A percentile compares a stretch with the other conserved stretches of the same genome.
Conservation (phyloP, 306 rosid genomes). For the Hylodesmum podocarpum region DNA sequence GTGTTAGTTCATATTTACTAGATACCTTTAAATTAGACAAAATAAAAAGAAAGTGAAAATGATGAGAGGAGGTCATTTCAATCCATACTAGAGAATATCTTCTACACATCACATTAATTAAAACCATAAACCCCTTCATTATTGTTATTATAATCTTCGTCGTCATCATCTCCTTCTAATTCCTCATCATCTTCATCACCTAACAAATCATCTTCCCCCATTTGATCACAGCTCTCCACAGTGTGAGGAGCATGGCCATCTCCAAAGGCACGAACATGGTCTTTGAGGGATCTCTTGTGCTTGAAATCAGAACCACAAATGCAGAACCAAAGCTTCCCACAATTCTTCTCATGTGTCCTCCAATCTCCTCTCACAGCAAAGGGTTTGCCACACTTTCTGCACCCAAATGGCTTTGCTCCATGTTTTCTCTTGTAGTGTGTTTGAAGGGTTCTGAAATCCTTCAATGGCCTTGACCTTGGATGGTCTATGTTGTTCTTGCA, state of each 20-base stretch:
- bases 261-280: constrained; percentile 85
- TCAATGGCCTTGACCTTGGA: constrained; percentile 82
- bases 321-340: constrained; percentile 96
- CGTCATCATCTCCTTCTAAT: neutral
- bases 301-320: constrained; percentile 94
- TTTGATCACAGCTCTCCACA: constrained; percentile 47
- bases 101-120: neutral
- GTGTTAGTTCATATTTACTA: neutral
- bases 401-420: constrained; percentile 82
- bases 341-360: constrained; percentile 96
- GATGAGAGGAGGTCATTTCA: neutral
- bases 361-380: constrained; percentile 94
- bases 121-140: constrained; percentile 31
- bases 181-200: constrained; percentile 43
- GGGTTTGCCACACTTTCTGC: constrained; percentile 80
- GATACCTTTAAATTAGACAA: neutral
- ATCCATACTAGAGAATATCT: neutral
- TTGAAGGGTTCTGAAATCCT: constrained; percentile 89
- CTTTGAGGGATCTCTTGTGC: constrained; percentile 91
- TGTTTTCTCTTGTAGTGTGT: constrained; percentile 95
- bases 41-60: neutral
- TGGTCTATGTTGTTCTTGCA: constrained; percentile 85
- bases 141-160: constrained; percentile 10
- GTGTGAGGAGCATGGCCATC: constrained; percentile 77
- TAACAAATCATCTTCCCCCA: constrained; percentile 32